Evolutionary conservation across 1,284 basidiomycete genomes (phyloP).

Genomic region (Pseudomicrostroma phylloplanum): DNA sequence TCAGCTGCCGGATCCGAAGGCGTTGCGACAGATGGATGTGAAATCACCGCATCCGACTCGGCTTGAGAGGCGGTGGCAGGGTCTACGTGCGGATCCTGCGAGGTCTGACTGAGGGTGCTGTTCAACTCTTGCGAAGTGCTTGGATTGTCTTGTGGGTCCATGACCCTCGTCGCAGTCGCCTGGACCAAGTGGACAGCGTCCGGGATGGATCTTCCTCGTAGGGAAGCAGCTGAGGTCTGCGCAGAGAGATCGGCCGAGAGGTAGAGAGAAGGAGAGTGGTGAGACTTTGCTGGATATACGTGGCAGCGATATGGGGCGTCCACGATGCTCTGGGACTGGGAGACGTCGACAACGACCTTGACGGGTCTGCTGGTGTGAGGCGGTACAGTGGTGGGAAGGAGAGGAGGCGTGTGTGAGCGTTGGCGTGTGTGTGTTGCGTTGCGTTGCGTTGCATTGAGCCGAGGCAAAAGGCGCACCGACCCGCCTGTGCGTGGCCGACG

Average conservation of each 20-base stretch:
- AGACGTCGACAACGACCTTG: too few relatives aligned
- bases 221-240: background rate
- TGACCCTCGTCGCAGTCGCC: background rate
- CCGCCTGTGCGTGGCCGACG: background rate
- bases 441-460: background rate
- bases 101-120: background rate
- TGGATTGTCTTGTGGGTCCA: background rate
- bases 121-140: background rate
- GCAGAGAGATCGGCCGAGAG: background rate
- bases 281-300: background rate
- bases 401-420: conserved; percentile 2
- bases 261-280: background rate
- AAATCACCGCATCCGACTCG: too few relatives aligned
- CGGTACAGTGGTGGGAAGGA: background rate
- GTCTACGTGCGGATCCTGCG: background rate
- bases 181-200: background rate
- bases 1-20: background rate
- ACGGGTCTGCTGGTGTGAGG: background rate
- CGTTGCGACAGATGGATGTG: too few relatives aligned
- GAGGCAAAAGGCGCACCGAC: too few relatives aligned
- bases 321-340: too few relatives aligned
- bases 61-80: background rate
- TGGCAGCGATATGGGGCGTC: background rate
- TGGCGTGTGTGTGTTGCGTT: background rate
- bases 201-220: background rate